These are phyloP conservation scores for Gremmenia infestans DNA, from an alignment of 2,329 filamentous ascomycete species.

Conservation along the genomic window DNA sequence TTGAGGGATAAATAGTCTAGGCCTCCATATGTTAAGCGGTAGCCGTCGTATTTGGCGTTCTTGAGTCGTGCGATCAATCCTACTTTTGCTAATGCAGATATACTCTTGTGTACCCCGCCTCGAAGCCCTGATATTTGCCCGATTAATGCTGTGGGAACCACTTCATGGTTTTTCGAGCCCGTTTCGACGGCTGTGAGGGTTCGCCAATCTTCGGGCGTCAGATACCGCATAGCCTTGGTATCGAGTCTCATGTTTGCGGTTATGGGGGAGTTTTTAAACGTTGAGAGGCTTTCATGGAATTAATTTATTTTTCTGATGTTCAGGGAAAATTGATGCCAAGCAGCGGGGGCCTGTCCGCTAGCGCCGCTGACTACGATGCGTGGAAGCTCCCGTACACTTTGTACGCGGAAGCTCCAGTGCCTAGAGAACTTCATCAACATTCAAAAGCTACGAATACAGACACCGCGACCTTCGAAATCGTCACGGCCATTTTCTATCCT, in stretches of 20 bases:
- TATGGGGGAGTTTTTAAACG: constrained; percentile 6
- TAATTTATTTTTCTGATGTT: constrained; percentile 20
- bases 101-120: constrained; percentile 78
- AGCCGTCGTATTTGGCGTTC: constrained; percentile 96
- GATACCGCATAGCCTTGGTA: constrained; percentile 86
- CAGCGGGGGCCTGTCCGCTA: not conserved
- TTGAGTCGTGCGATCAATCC: constrained; percentile 89
- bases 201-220: constrained; percentile 89
- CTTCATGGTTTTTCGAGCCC: constrained; percentile 93
- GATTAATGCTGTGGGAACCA: constrained; percentile 88
- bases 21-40: constrained; percentile 92
- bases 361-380: no score
- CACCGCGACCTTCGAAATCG: constrained; percentile 24
- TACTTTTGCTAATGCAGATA: constrained; percentile 86
- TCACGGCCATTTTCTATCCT: constrained; percentile 1
- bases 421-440: constrained; percentile 21
- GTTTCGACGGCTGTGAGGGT: constrained; percentile 90
- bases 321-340: constrained; percentile 7
- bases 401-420: constrained; percentile 30
- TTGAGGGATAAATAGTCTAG: constrained; percentile 97
- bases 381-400: constrained; percentile 10
- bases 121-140: constrained; percentile 76
- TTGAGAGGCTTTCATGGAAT: not conserved
- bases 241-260: constrained; percentile 77
- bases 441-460: constrained; percentile 20